Evolutionary conservation across 495 filamentous ascomycete species (phyloP).

Genomic region (Talaromyces thailandensis): DNA sequence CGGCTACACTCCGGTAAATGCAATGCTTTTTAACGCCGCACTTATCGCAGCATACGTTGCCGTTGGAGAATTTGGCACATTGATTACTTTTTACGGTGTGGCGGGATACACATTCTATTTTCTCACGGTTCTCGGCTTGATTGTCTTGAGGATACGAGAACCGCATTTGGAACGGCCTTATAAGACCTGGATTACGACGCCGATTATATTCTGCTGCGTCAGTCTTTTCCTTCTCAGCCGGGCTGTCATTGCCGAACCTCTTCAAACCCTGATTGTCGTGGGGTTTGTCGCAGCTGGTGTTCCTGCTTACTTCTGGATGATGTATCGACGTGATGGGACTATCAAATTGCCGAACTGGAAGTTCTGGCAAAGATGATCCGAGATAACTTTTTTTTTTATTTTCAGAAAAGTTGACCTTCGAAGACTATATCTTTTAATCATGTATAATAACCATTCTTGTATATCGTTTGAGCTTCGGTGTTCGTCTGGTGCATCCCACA

Average conservation of each 20-base stretch:
- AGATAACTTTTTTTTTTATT: no score
- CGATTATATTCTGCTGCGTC: slow-evolving; percentile 97
- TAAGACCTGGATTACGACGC: slow-evolving; percentile 90
- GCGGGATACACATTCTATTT: slow-evolving; percentile 97
- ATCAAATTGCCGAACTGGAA: slow-evolving; percentile 45
- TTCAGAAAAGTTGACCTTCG: not conserved
- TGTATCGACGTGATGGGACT: slow-evolving; percentile 46
- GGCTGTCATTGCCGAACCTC: slow-evolving; percentile 79
- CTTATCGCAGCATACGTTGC: slow-evolving; percentile 69
- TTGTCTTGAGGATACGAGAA: slow-evolving; percentile 82
- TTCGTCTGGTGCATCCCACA: slow-evolving; percentile 2
- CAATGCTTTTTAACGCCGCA: slow-evolving; percentile 68
- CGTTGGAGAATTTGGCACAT: slow-evolving; percentile 82
- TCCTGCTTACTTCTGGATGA: slow-evolving; percentile 81
- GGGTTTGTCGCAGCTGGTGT: slow-evolving; percentile 75
- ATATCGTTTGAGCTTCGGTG: not conserved
- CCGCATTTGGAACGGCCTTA: slow-evolving; percentile 84
- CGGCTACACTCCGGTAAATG: slow-evolving; percentile 78
- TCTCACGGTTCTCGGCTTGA: slow-evolving; percentile 84
- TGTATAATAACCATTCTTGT: not conserved
- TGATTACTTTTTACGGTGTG: slow-evolving; percentile 94
- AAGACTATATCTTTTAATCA: slow-evolving; percentile 2
- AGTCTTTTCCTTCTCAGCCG: slow-evolving; percentile 84
- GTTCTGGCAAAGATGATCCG: slow-evolving; percentile 42
- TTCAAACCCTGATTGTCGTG: slow-evolving; percentile 80